These are phyloP conservation scores for Sisymbrium irio DNA, from an alignment of 345 rosid genomes.

Conservation along the genomic window DNA sequence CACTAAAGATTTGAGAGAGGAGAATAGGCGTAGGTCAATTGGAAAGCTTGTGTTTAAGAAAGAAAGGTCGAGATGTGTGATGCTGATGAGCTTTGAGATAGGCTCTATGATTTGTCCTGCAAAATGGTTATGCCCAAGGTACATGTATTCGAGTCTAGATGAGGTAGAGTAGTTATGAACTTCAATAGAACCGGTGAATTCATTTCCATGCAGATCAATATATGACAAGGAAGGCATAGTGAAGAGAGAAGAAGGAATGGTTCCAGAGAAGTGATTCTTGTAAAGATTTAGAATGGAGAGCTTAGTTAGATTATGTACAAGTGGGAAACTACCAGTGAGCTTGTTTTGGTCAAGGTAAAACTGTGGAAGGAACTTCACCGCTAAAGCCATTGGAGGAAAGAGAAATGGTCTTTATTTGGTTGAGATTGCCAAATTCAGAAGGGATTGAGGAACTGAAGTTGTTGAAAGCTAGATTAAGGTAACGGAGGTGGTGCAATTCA, in stretches of 20 bases:
- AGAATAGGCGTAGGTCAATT: background rate
- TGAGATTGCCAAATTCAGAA: background rate
- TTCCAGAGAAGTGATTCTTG: background rate
- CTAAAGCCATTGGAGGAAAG: background rate
- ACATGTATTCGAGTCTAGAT: background rate
- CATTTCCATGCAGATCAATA: background rate
- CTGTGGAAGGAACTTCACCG: background rate
- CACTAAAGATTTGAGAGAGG: background rate
- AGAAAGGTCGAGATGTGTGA: background rate
- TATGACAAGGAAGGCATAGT: background rate
- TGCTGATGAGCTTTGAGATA: conserved; percentile 15
- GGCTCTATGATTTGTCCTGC: background rate
- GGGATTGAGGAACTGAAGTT: background rate
- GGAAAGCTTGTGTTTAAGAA: background rate
- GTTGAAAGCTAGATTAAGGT: background rate
- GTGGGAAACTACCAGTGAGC: conserved; percentile 2
- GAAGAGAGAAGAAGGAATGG: conserved; percentile 1
- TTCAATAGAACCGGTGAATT: background rate
- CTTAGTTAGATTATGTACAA: conserved; percentile 5
- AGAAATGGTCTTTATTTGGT: background rate
- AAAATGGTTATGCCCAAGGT: background rate
- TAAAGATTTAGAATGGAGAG: background rate
- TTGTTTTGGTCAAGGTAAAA: background rate
- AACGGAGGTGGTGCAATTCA: background rate
- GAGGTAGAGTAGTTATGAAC: background rate